phyloP scores from a whole-genome alignment of 768 basidiomycete genomes.

The Trametes cingulata region DNA sequence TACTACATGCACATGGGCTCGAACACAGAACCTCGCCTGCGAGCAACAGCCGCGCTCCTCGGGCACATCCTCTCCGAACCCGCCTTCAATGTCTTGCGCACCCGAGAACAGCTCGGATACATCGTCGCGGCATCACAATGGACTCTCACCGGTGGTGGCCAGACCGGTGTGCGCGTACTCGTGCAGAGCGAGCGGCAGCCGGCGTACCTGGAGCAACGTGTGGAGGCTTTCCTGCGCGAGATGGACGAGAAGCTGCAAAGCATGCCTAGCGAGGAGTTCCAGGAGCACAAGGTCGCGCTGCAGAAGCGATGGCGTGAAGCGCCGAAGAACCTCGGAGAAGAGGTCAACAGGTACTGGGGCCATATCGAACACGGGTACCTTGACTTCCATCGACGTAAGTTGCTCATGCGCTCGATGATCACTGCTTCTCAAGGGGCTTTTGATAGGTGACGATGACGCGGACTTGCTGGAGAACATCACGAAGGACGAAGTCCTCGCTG shows the following conservation, averaged over 20 bases:
- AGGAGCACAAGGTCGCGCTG: slow-evolving; percentile 74
- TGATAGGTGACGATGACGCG: slow-evolving; percentile 75
- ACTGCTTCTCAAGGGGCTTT: no score
- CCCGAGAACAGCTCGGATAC: slow-evolving; percentile 95
- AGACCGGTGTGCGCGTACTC: slow-evolving; percentile 74
- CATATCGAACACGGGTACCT: slow-evolving; percentile 79
- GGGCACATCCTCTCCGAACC: slow-evolving; percentile 89
- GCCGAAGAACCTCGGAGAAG: slow-evolving; percentile 86
- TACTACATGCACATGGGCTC: slow-evolving; percentile 86
- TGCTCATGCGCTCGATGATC: no score
- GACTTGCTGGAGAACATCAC: slow-evolving; percentile 60
- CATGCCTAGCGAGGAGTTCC: slow-evolving; percentile 74
- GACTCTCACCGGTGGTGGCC: slow-evolving; percentile 50
- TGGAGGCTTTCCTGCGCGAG: slow-evolving; percentile 82
- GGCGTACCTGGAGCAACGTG: slow-evolving; percentile 79
- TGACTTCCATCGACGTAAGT: slow-evolving; percentile 85
- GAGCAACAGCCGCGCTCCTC: slow-evolving; percentile 71
- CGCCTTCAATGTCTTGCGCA: slow-evolving; percentile 86
- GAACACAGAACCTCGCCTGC: slow-evolving; percentile 57
- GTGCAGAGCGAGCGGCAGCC: slow-evolving; percentile 88
- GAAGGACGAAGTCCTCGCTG: slow-evolving; percentile 69
- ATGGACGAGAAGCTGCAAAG: slow-evolving; percentile 68
- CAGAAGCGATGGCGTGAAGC: slow-evolving; percentile 83
- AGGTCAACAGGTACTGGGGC: slow-evolving; percentile 64
- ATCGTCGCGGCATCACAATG: slow-evolving; percentile 68